Percentiles rank a stretch among this genome's conserved stretches.
phyloP scores from a whole-genome alignment of 306 rosid species.

The Albizia julibrissin region DNA sequence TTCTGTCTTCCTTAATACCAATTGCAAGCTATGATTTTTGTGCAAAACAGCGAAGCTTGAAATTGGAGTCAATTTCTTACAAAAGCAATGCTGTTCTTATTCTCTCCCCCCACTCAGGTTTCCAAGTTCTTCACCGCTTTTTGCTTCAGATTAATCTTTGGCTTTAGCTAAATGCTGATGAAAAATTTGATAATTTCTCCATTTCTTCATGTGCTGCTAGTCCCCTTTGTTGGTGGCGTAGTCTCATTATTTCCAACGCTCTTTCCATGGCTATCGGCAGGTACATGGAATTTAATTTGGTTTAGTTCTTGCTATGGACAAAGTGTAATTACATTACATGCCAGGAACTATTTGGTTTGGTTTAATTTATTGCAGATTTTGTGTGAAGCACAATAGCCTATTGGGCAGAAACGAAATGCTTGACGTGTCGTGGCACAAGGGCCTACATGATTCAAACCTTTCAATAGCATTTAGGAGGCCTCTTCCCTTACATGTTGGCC shows the following conservation, averaged over 20 bases:
- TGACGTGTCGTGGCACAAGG: slow-evolving; percentile 63
- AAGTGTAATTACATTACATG: neutral
- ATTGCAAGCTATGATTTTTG: neutral
- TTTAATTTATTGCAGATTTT: slow-evolving; percentile 43
- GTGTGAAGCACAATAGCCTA: slow-evolving; percentile 64
- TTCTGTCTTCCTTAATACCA: neutral
- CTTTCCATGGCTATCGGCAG: slow-evolving; percentile 58
- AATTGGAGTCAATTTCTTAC: slow-evolving; percentile 61
- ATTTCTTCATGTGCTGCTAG: slow-evolving; percentile 26
- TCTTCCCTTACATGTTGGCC: slow-evolving; percentile 51
- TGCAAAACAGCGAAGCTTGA: slow-evolving; percentile 64
- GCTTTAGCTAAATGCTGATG: neutral
- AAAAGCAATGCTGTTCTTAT: slow-evolving; percentile 51
- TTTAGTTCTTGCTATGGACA: slow-evolving; percentile 9
- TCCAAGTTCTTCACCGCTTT: neutral
- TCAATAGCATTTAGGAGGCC: slow-evolving; percentile 56
- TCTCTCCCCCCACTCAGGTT: slow-evolving; percentile 58
- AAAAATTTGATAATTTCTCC: neutral
- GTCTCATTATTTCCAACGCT: neutral
- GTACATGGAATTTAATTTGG: slow-evolving; percentile 39
- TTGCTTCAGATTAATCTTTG: slow-evolving; percentile 4
- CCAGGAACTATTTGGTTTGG: neutral
- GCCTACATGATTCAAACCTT: slow-evolving; percentile 66
- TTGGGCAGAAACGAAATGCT: slow-evolving; percentile 63
- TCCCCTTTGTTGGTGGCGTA: slow-evolving; percentile 8